Conservation (phyloP, 1,139 yeast genomes). For the Yamadazyma conglobata region DNA sequence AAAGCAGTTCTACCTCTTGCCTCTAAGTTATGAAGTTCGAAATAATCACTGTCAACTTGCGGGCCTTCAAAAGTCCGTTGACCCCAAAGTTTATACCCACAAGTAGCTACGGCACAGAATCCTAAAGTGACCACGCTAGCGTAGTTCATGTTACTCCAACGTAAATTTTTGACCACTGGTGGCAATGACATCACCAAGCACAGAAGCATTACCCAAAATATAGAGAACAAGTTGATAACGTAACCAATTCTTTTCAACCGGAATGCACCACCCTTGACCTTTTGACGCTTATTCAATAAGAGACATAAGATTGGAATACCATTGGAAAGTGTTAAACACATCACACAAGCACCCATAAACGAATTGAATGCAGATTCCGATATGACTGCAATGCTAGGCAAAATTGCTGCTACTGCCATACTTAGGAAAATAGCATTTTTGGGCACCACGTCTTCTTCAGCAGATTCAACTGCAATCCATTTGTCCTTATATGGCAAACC, state of each 20-base stretch:
- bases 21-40: constrained; percentile 34
- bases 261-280: constrained; percentile 69
- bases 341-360: constrained; percentile 82
- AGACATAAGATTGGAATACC: constrained; percentile 70
- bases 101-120: constrained; percentile 46
- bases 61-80: constrained; percentile 61
- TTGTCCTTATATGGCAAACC: constrained; percentile 69
- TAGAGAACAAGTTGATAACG: constrained; percentile 56
- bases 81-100: constrained; percentile 62
- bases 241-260: constrained; percentile 65
- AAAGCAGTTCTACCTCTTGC: constrained; percentile 13
- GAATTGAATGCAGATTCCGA: constrained; percentile 80
- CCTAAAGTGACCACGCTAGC: constrained; percentile 58
- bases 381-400: constrained; percentile 64
- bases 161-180: constrained; percentile 60
- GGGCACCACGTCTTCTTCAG: constrained; percentile 60
- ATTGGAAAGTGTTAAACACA: constrained; percentile 72
- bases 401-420: constrained; percentile 57
- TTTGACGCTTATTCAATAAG: constrained; percentile 57
- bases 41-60: constrained; percentile 49
- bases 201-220: constrained; percentile 60
- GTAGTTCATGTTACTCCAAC: constrained; percentile 66
- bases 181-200: constrained; percentile 69
- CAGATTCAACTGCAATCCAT: constrained; percentile 64
- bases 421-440: constrained; percentile 68